Evolutionary conservation across 2,329 filamentous ascomycete species (phyloP).

Genomic region (Westerdykella aurantiaca): DNA sequence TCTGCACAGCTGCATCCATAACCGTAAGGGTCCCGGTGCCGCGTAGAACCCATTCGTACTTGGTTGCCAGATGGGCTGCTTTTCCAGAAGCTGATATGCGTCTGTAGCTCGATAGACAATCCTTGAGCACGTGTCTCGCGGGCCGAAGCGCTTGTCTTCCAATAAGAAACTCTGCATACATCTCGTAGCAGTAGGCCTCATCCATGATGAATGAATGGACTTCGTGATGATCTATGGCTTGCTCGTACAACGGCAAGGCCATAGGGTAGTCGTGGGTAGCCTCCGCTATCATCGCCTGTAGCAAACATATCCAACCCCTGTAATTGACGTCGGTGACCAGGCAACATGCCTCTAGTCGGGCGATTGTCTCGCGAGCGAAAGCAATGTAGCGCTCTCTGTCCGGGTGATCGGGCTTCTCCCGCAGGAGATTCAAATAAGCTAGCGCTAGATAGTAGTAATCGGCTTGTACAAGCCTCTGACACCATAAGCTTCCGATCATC

Average conservation of each 20-base stretch:
- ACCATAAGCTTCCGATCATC: conserved; percentile 41
- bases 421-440: conserved; percentile 36
- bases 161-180: conserved; percentile 67
- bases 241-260: conserved; percentile 62
- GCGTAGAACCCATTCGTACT: conserved; percentile 62
- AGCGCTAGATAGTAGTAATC: conserved; percentile 42
- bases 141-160: conserved; percentile 60
- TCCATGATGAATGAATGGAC: conserved; percentile 63
- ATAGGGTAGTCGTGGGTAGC: conserved; percentile 48
- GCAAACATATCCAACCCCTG: conserved; percentile 59
- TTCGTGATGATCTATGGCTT: conserved; percentile 65
- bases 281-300: conserved; percentile 65
- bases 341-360: conserved; percentile 60
- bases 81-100: conserved; percentile 65
- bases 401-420: conserved; percentile 31
- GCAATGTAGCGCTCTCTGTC: conserved; percentile 47
- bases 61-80: conserved; percentile 60
- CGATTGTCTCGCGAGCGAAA: conserved; percentile 52
- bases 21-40: conserved; percentile 57
- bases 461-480: conserved; percentile 40
- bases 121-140: conserved; percentile 62
- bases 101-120: conserved; percentile 62
- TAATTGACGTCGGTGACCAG: conserved; percentile 65
- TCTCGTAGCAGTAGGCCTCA: conserved; percentile 66
- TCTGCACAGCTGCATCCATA: conserved; percentile 62